Percentiles rank a stretch among this genome's conserved stretches.
phyloP scores from a whole-genome alignment of 371 early-diverging fungal genomes.

The Quaeritorhiza haematococci region DNA sequence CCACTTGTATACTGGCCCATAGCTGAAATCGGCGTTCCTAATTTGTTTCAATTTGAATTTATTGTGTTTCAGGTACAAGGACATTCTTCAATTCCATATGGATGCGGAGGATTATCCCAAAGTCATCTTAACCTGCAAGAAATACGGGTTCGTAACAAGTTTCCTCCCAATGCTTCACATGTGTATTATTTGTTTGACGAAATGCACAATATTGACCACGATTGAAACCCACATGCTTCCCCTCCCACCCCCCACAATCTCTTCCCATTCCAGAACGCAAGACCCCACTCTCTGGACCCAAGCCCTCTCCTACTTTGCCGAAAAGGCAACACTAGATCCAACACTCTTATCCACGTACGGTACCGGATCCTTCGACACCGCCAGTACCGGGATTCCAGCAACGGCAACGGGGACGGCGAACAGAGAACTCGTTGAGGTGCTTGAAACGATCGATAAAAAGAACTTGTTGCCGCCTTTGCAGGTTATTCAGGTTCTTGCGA shows the following conservation, averaged over 20 bases:
- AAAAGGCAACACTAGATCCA: no score
- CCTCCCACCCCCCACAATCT: no score
- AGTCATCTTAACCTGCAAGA: slow-evolving; percentile 68
- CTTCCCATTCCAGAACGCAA: no score
- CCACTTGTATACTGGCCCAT: background rate
- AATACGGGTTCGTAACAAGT: no score
- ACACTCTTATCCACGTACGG: slow-evolving; percentile 2
- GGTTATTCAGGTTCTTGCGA: slow-evolving; percentile 77
- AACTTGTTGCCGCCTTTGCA: slow-evolving; percentile 82
- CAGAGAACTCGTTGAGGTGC: slow-evolving; percentile 49
- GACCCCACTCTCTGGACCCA: slow-evolving; percentile 79
- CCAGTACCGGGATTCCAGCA: slow-evolving; percentile 1
- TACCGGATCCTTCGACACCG: slow-evolving; percentile 5
- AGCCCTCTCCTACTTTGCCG: slow-evolving; percentile 77
- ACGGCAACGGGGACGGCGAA: slow-evolving; percentile 6
- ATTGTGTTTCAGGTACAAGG: slow-evolving; percentile 46
- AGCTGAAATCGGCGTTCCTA: background rate
- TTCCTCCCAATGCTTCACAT: no score
- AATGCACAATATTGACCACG: background rate
- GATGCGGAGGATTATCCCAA: slow-evolving; percentile 66
- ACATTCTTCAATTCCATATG: slow-evolving; percentile 77
- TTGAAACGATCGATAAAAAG: slow-evolving; percentile 77
- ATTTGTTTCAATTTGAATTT: background rate
- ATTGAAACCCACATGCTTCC: no score
- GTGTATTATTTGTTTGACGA: slow-evolving; percentile 15